A percentile compares a stretch with the other conserved stretches of the same genome.
phyloP scores from a whole-genome alignment of 2,329 filamentous ascomycete genomes.

The Colletotrichum sp. region DNA sequence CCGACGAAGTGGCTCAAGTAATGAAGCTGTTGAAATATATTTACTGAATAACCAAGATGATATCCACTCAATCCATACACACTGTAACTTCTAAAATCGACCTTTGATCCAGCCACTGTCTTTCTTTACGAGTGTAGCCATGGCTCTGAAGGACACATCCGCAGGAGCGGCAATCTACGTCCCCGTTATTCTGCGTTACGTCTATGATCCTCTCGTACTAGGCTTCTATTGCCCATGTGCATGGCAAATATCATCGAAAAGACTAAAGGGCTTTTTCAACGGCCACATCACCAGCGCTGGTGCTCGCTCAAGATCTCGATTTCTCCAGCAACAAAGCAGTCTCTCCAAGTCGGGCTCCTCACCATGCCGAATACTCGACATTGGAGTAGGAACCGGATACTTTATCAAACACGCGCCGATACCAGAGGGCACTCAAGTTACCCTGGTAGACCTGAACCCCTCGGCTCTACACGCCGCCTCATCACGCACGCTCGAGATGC shows the following conservation, averaged over 20 bases:
- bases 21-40: background rate
- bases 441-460: background rate
- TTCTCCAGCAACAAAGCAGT: background rate
- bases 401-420: background rate
- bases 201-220: conserved; percentile 37
- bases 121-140: background rate
- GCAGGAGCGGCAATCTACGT: conserved; percentile 6
- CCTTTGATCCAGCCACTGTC: background rate
- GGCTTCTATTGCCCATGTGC: conserved; percentile 36
- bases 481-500: background rate
- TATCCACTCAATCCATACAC: background rate
- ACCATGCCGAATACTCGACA: background rate
- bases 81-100: accelerated
- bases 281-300: conserved; percentile 32
- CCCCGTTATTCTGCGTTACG: background rate
- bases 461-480: background rate
- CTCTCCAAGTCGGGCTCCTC: background rate
- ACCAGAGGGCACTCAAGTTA: background rate
- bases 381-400: background rate
- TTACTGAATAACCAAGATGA: background rate
- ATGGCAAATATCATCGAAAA: conserved; percentile 29
- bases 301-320: conserved; percentile 34
- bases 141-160: background rate
- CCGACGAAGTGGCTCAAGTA: background rate
- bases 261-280: background rate